A percentile compares a stretch with the other conserved stretches of the same genome.
phyloP scores from a whole-genome alignment of 257 asterid species.

The Solanum chaucha region DNA sequence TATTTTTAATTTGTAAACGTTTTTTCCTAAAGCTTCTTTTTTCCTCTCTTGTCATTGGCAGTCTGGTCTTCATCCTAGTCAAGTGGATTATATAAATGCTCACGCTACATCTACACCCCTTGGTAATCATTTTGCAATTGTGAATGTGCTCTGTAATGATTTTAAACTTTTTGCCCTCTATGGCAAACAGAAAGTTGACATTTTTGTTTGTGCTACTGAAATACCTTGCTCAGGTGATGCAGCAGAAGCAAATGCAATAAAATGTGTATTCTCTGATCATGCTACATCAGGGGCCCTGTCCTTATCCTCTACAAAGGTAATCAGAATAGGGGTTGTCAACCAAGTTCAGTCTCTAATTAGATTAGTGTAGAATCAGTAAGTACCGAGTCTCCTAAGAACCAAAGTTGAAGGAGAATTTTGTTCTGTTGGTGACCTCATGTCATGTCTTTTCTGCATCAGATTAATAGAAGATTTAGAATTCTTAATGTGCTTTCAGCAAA shows the following conservation, averaged over 20 bases:
- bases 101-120: slow-evolving; percentile 97
- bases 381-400: not conserved
- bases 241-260: slow-evolving; percentile 84
- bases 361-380: not conserved
- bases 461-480: not conserved
- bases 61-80: slow-evolving; percentile 70
- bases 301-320: slow-evolving; percentile 87
- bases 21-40: not conserved
- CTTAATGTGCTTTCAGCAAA: not conserved
- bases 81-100: slow-evolving; percentile 90
- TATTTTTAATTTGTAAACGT: not conserved
- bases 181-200: not conserved
- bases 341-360: not conserved
- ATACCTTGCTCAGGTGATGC: slow-evolving; percentile 53
- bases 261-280: slow-evolving; percentile 50
- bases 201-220: not conserved
- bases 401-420: not conserved
- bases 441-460: not conserved
- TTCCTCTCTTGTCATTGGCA: slow-evolving; percentile 26
- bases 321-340: not conserved
- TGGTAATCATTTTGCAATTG: slow-evolving; percentile 36
- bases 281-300: slow-evolving; percentile 64
- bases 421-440: not conserved
- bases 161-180: not conserved
- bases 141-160: not conserved